phyloP scores from a whole-genome alignment of 192 early-diverging fungal genomes.

The Rhizophagus prolifer region DNA sequence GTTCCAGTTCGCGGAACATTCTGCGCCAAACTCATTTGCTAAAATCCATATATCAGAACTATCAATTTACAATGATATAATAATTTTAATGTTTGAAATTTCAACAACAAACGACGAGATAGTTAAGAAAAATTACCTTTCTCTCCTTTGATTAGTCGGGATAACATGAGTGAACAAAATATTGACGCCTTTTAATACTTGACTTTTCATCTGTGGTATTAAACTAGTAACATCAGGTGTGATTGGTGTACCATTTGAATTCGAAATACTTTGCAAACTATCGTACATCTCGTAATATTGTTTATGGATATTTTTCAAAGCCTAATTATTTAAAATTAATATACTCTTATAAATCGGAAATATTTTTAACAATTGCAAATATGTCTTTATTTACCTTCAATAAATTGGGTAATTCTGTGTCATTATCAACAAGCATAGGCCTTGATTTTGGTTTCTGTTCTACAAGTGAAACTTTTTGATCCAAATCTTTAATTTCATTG shows the following conservation, averaged over 20 bases:
- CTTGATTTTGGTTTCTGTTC: background rate
- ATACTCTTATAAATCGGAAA: background rate
- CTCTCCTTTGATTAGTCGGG: slow-evolving; percentile 54
- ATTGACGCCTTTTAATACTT: slow-evolving; percentile 63
- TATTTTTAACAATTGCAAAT: background rate
- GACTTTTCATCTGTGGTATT: slow-evolving; percentile 47
- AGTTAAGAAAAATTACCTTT: slow-evolving; percentile 5
- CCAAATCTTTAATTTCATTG: background rate
- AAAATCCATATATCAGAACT: slow-evolving; percentile 79
- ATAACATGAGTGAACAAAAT: slow-evolving; percentile 86
- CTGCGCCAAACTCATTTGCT: slow-evolving; percentile 81
- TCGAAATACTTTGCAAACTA: slow-evolving; percentile 5
- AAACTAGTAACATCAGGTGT: slow-evolving; percentile 42
- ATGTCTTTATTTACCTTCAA: background rate
- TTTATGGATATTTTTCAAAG: slow-evolving; percentile 68
- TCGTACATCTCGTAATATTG: slow-evolving; percentile 62
- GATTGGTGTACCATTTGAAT: background rate
- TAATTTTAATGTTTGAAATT: background rate
- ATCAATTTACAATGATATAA: slow-evolving; percentile 28
- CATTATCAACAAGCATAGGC: background rate
- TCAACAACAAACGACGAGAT: background rate
- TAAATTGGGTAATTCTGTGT: slow-evolving; percentile 3
- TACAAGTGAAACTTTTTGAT: background rate
- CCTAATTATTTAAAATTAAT: slow-evolving; percentile 24
- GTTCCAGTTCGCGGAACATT: slow-evolving; percentile 62